Conservation (phyloP, 306 rosid species). For the Trifolium pratense region DNA sequence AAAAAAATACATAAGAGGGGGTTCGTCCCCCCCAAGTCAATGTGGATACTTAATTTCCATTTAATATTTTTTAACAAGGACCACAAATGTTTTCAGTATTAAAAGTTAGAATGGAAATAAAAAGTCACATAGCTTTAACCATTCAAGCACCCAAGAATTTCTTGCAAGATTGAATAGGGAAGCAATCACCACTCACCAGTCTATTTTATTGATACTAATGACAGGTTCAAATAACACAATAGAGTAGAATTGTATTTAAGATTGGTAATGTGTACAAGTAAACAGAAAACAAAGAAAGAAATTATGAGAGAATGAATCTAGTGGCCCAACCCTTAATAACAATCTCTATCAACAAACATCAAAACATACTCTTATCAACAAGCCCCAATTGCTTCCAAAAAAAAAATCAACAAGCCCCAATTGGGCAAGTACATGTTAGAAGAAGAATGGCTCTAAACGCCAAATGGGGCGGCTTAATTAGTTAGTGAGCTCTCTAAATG, state of each 20-base stretch:
- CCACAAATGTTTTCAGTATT: background rate
- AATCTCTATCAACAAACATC: background rate
- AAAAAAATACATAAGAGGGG: background rate
- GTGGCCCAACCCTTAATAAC: background rate
- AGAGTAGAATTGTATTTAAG: background rate
- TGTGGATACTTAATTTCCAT: background rate
- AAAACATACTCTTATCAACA: background rate
- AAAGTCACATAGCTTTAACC: background rate
- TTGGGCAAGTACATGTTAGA: constrained; percentile 7
- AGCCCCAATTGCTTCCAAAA: background rate
- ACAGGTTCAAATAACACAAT: background rate
- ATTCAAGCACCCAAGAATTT: background rate
- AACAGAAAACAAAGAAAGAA: background rate
- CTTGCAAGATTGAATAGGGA: background rate
- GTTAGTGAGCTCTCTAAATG: background rate
- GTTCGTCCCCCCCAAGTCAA: background rate
- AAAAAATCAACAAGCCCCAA: no score
- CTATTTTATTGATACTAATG: background rate
- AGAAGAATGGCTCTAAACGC: background rate
- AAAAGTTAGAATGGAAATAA: background rate
- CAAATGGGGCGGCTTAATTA: background rate
- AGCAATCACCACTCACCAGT: background rate
- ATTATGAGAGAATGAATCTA: background rate
- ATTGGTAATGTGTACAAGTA: background rate
- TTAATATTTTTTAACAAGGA: background rate